Conservation (phyloP, 306 rosid species). For the Citrullus amarus region DNA sequence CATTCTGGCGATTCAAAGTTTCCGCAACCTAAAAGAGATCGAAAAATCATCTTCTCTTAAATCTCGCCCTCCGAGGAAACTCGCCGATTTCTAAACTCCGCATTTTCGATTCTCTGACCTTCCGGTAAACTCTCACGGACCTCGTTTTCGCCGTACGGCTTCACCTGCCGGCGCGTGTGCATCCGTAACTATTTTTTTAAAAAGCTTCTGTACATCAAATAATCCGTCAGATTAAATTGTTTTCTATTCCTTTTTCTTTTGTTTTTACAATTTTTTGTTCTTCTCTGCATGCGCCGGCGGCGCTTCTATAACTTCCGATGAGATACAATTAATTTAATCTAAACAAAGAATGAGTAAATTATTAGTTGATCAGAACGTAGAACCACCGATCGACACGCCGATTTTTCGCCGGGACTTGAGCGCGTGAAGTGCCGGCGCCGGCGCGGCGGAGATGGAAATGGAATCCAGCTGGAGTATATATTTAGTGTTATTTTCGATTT, state of each 20-base stretch:
- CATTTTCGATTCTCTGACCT: background rate
- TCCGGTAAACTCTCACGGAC: background rate
- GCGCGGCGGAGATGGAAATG: background rate
- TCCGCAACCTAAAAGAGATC: constrained; percentile 45
- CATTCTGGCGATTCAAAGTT: constrained; percentile 45
- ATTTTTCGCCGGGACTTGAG: background rate
- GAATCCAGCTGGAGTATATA: constrained; percentile 4
- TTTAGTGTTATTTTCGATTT: background rate
- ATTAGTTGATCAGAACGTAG: background rate
- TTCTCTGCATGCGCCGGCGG: background rate
- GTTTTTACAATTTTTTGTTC: background rate
- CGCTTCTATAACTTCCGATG: background rate
- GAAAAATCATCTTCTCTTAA: constrained; percentile 16
- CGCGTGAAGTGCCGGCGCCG: background rate
- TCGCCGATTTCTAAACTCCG: constrained; percentile 56
- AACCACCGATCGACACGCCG: background rate
- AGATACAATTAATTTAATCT: background rate
- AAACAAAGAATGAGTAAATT: background rate
- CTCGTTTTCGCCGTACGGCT: background rate
- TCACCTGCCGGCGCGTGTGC: background rate
- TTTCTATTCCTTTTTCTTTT: background rate
- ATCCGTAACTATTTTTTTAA: background rate
- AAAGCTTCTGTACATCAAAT: background rate
- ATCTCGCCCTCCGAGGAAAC: constrained; percentile 52
- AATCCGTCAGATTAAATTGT: background rate